These are phyloP conservation scores for Dalbergia cochinchinensis DNA, from an alignment of 306 rosid species.

Conservation along the genomic window DNA sequence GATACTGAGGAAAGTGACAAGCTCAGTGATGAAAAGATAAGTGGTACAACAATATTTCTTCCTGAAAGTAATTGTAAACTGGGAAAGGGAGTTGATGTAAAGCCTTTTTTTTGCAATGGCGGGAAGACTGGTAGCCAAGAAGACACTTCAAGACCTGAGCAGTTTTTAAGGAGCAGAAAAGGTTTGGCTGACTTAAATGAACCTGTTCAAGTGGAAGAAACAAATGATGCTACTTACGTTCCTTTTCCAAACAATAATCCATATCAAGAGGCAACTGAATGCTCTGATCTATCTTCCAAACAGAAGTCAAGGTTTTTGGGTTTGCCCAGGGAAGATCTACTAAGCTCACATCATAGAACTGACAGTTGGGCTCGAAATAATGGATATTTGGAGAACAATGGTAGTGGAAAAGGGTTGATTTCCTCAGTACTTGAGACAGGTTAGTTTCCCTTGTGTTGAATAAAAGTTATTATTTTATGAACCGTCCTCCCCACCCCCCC, in stretches of 20 bases:
- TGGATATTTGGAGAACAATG: slow-evolving; percentile 56
- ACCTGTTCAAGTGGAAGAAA: slow-evolving; percentile 79
- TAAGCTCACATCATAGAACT: slow-evolving; percentile 57
- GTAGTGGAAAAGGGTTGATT: slow-evolving; percentile 63
- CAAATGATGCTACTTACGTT: slow-evolving; percentile 54
- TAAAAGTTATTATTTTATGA: slow-evolving; percentile 26
- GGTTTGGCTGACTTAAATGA: slow-evolving; percentile 91
- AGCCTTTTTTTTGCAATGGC: slow-evolving; percentile 52
- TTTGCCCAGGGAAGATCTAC: slow-evolving; percentile 59
- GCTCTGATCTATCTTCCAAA: slow-evolving; percentile 54
- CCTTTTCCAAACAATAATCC: slow-evolving; percentile 51
- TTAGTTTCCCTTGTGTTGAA: slow-evolving; percentile 46
- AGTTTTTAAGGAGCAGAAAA: slow-evolving; percentile 53
- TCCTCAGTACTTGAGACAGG: slow-evolving; percentile 78
- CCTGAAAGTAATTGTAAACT: slow-evolving; percentile 51
- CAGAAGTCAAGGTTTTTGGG: slow-evolving; percentile 58
- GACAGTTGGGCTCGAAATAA: slow-evolving; percentile 51
- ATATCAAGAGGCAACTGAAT: slow-evolving; percentile 56
- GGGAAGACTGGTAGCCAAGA: slow-evolving; percentile 57
- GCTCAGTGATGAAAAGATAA: slow-evolving; percentile 59
- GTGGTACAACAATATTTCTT: slow-evolving; percentile 48
- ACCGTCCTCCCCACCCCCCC: neutral
- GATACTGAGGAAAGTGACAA: slow-evolving; percentile 88
- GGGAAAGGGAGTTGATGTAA: slow-evolving; percentile 49
- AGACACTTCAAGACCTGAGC: slow-evolving; percentile 58